Conservation (phyloP, 2,329 filamentous ascomycete genomes). For the Phaeosphaeria sp. region DNA sequence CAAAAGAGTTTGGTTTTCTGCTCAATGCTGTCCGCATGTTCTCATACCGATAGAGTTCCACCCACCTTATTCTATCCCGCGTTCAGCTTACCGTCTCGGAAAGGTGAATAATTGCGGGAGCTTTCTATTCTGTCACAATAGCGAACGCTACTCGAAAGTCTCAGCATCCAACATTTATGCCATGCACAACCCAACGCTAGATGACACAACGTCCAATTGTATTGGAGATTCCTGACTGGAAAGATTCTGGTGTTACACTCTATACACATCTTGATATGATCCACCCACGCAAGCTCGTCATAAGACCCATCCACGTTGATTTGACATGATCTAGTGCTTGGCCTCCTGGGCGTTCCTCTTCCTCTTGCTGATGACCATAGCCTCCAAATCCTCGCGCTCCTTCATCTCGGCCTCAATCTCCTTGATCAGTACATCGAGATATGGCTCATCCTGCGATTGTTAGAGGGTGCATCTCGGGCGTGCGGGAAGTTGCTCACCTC, state of each 20-base stretch:
- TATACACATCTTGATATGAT: slow-evolving; percentile 41
- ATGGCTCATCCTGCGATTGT: slow-evolving; percentile 65
- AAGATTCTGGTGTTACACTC: slow-evolving; percentile 47
- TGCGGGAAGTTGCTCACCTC: slow-evolving; percentile 57
- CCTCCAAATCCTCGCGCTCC: slow-evolving; percentile 73
- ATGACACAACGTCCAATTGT: slow-evolving; percentile 1
- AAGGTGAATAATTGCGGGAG: neutral
- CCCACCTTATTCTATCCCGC: no score
- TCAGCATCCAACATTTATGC: neutral
- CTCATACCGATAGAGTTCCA: no score
- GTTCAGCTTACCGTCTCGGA: neutral
- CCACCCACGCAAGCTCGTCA: slow-evolving; percentile 10
- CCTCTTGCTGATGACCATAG: slow-evolving; percentile 63
- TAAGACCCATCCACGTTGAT: slow-evolving; percentile 22
- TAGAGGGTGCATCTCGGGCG: slow-evolving; percentile 10
- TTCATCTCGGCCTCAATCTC: slow-evolving; percentile 71
- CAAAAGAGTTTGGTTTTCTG: neutral
- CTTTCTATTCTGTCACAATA: neutral
- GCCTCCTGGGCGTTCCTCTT: slow-evolving; percentile 33
- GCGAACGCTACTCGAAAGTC: neutral
- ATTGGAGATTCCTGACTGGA: slow-evolving; percentile 6
- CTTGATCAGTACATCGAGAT: slow-evolving; percentile 71
- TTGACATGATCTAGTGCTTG: slow-evolving; percentile 30
- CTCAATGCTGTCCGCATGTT: no score
- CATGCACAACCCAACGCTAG: neutral